A percentile compares a stretch with the other conserved stretches of the same genome.
Conservation (phyloP, 495 filamentous ascomycete species). For the Glarea lozoyensis region DNA sequence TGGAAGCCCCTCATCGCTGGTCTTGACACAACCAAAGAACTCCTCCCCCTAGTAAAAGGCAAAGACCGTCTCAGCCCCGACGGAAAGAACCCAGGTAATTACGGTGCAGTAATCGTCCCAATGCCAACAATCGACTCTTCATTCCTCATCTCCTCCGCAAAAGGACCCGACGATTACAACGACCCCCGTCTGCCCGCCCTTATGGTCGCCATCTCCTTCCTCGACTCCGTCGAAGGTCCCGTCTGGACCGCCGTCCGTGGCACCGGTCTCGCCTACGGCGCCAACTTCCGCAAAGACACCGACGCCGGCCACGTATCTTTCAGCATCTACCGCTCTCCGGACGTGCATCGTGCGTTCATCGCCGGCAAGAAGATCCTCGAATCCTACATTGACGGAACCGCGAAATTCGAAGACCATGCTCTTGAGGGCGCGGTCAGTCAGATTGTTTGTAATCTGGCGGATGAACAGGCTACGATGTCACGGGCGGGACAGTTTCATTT, state of each 20-base stretch:
- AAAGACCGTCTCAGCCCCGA: conserved; percentile 57
- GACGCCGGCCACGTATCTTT: conserved; percentile 75
- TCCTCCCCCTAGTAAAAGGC: conserved; percentile 34
- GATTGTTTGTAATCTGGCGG: conserved; percentile 75
- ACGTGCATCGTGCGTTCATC: conserved; percentile 78
- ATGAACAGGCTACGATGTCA: conserved; percentile 76
- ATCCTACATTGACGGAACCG: conserved; percentile 49
- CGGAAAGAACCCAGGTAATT: conserved; percentile 61
- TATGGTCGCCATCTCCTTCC: conserved; percentile 78
- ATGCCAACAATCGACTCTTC: conserved; percentile 93
- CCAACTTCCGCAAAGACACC: conserved; percentile 61
- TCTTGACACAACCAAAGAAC: conserved; percentile 6
- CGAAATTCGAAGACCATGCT: conserved; percentile 65
- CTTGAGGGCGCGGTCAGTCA: conserved; percentile 85
- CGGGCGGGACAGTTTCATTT: conserved; percentile 75
- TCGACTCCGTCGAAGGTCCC: conserved; percentile 89
- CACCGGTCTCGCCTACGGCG: conserved; percentile 84
- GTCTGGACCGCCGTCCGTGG: conserved; percentile 89
- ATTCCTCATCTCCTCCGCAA: conserved; percentile 65
- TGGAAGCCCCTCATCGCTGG: conserved; percentile 60
- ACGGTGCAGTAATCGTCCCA: conserved; percentile 70
- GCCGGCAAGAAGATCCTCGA: conserved; percentile 67
- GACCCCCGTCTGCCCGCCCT: conserved; percentile 75
- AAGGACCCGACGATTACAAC: conserved; percentile 63
- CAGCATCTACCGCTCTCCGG: conserved; percentile 79